Conservation (phyloP, 2,329 filamentous ascomycete genomes). For the Pseudopyricularia cyperi region DNA sequence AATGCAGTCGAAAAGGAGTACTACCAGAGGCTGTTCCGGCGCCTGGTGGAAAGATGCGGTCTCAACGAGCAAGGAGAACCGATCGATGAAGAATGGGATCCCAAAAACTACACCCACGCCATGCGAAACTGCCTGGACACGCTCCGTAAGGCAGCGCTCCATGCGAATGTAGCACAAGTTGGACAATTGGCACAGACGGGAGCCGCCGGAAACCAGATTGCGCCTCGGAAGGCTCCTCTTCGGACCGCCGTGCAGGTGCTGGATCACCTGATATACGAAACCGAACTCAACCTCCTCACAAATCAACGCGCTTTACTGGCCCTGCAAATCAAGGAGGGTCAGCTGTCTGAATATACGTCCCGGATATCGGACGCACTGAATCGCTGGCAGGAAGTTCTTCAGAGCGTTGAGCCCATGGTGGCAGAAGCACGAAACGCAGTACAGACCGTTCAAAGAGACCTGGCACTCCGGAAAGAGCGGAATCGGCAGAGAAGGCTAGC, state of each 20-base stretch:
- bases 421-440: constrained; percentile 52
- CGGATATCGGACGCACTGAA: constrained; percentile 52
- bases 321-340: constrained; percentile 55
- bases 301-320: constrained; percentile 58
- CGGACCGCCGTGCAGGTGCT: constrained; percentile 78
- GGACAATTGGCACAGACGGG: constrained; percentile 44
- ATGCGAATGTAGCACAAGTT: constrained; percentile 34
- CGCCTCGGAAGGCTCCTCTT: constrained; percentile 43
- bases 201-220: constrained; percentile 26
- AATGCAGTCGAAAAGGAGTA: constrained; percentile 84
- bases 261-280: constrained; percentile 82
- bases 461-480: not conserved
- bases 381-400: constrained; percentile 51
- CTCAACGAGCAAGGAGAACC: constrained; percentile 54
- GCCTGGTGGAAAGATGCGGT: constrained; percentile 60
- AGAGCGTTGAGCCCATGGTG: constrained; percentile 39
- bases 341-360: constrained; percentile 65
- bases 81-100: constrained; percentile 47
- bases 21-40: constrained; percentile 62
- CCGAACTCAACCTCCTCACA: constrained; percentile 49
- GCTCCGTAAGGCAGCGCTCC: constrained; percentile 31
- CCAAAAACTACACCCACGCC: constrained; percentile 31
- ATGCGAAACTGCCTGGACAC: constrained; percentile 73
- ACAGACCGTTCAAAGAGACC: constrained; percentile 17
- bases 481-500: not conserved